Base-by-base conservation (phyloP, 257 asterid species). In the Scutellaria barbata region DNA sequence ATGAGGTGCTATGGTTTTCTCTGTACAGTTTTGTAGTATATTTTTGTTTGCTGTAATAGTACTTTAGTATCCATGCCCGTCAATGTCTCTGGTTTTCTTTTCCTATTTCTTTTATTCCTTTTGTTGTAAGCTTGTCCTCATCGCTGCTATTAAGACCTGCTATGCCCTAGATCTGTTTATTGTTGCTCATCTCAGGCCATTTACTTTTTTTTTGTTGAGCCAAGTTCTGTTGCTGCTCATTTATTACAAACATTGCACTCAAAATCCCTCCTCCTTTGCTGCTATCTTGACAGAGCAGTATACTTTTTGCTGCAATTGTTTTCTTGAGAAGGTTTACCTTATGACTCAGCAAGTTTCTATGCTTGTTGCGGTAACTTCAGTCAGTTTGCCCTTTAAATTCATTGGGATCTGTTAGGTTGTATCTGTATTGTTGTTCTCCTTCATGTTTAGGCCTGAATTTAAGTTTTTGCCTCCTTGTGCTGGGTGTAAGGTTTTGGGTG, bases 231-330 rank as follows among this genome's bases (percentile, higher is more conserved):
- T 9, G 22, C 69, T 64, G 37, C 59, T 16, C 4, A 5, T 41
- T 51, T 33, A 6, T 33, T 8, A 35, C 50, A 30, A 11, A 30
- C 10, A 16, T 14, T n/a, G 13, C 46, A 13, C 16, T 20, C 25
- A 20, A 0, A 20, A 20, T 20, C 48, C n/a, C 41, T 8, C 12
- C 54, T n/a, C n/a, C 41, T 63, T 20, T 42, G 20, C 68, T 43
- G 51, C n/a, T 64, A 12, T 51, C 11, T 47, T 64, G 25, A 6
- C 22, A 22, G 55, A 63, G 57, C 41, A 47, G 10, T 42, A 65
- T 46, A 10, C n/a, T 8, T 48, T 20, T 25, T 35, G 33, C 72
- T 52, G 4, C 12, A 16, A 17, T 25, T 22, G 22, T 39, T 13
- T 1, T 17, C 22, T 8, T 48, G 4, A 48, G 71, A 10, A 1